Percentiles rank a stretch among this genome's conserved stretches.
phyloP scores from a whole-genome alignment of 1,284 basidiomycete genomes.

The Ceraceosorus bombacis region DNA sequence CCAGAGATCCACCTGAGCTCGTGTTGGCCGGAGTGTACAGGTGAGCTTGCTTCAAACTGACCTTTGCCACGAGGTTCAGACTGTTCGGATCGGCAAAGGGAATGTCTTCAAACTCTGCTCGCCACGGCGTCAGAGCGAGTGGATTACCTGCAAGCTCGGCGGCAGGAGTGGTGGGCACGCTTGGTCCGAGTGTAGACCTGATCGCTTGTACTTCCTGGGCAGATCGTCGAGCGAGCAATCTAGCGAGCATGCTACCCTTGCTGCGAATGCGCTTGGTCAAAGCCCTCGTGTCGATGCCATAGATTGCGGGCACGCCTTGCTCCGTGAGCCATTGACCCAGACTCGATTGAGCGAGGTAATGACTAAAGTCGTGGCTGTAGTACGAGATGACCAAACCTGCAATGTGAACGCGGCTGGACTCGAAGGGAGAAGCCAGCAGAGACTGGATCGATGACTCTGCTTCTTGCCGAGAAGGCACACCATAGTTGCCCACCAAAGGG shows the following conservation, averaged over 20 bases:
- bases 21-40: conserved; percentile 56
- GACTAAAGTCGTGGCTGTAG: conserved; percentile 83
- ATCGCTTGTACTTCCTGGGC: background rate
- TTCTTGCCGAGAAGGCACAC: conserved; percentile 71
- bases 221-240: conserved; percentile 46
- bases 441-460: conserved; percentile 50
- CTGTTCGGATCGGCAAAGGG: conserved; percentile 83
- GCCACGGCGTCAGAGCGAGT: conserved; percentile 56
- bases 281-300: conserved; percentile 91
- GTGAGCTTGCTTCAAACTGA: conserved; percentile 66
- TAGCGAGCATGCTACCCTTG: conserved; percentile 75
- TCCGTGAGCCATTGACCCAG: conserved; percentile 91
- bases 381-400: conserved; percentile 86
- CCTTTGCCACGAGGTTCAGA: conserved; percentile 80
- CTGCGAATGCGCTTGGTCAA: conserved; percentile 93
- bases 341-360: conserved; percentile 83
- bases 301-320: conserved; percentile 87
- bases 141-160: conserved; percentile 7
- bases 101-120: conserved; percentile 69
- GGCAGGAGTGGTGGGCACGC: conserved; percentile 25
- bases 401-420: conserved; percentile 88
- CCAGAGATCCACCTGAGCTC: conserved; percentile 47
- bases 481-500: conserved; percentile 95
- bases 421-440: conserved; percentile 59
- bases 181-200: conserved; percentile 5